phyloP scores from a whole-genome alignment of 345 rosid genomes.

The Boechera retrofracta region DNA sequence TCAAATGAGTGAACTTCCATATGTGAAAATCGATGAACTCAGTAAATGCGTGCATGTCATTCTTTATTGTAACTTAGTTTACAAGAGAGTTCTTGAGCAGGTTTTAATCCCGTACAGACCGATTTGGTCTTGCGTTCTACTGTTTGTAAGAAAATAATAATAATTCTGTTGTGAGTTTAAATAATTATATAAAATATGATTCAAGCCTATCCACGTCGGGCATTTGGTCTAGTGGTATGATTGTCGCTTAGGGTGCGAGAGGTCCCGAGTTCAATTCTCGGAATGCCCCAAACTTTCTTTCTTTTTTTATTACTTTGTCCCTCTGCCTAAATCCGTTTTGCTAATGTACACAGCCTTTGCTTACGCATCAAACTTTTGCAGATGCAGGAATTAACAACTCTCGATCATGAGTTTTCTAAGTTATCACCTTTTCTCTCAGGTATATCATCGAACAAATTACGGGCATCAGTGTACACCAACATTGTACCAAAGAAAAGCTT shows the following conservation, averaged over 20 bases:
- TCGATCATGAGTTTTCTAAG: background rate
- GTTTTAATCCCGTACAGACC: too few relatives aligned
- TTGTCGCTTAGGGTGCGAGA: conserved; percentile 94
- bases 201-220: background rate
- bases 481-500: background rate
- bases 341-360: too few relatives aligned
- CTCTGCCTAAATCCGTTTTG: background rate
- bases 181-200: too few relatives aligned
- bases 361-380: background rate
- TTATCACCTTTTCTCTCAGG: background rate
- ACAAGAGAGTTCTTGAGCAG: too few relatives aligned
- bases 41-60: too few relatives aligned
- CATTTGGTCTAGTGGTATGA: conserved; percentile 93
- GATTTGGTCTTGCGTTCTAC: too few relatives aligned
- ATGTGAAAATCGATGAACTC: too few relatives aligned
- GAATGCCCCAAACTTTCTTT: conserved; percentile 53
- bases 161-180: too few relatives aligned
- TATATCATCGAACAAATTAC: conserved; percentile 17
- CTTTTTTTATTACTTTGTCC: background rate
- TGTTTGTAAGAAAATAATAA: too few relatives aligned
- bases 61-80: too few relatives aligned
- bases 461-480: background rate
- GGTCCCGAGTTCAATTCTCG: conserved; percentile 95
- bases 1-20: too few relatives aligned
- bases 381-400: background rate